Evolutionary conservation across 257 asterid genomes (phyloP).

Genomic region (Fraxinus cuspidata): DNA sequence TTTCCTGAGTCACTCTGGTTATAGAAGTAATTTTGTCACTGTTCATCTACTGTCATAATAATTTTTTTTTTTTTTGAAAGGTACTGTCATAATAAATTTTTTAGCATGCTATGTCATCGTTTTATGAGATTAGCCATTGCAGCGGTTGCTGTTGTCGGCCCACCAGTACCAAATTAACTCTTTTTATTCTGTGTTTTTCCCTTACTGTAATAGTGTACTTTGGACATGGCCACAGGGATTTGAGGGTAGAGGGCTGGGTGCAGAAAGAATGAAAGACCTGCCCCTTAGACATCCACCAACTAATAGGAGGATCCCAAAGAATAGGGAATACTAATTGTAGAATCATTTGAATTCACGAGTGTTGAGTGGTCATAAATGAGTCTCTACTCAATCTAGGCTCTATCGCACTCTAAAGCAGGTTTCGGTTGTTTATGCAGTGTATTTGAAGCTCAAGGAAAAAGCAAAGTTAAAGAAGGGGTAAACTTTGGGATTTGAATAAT

Average conservation of each 20-base stretch:
- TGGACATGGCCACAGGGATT: not conserved
- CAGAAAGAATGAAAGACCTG: not conserved
- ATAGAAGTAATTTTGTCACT: constrained; percentile 1
- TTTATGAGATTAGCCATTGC: constrained; percentile 8
- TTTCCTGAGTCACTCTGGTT: constrained; percentile 9
- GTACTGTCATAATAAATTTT: not conserved
- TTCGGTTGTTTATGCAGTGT: not conserved
- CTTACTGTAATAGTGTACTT: not conserved
- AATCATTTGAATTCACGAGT: not conserved
- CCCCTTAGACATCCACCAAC: not conserved
- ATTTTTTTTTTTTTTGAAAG: too few relatives aligned
- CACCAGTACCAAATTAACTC: not conserved
- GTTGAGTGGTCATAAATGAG: not conserved
- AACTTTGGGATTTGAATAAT: not conserved
- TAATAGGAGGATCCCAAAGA: not conserved
- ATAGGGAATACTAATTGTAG: not conserved
- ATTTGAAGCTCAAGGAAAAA: constrained; percentile 1
- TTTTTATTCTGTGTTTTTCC: not conserved
- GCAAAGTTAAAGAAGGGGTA: not conserved
- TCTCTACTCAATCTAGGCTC: not conserved
- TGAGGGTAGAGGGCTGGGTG: not conserved
- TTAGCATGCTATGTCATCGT: constrained; percentile 17
- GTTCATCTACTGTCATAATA: not conserved
- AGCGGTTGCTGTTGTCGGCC: not conserved
- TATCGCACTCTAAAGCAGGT: not conserved